Conservation (phyloP, 2,329 filamentous ascomycete genomes). For the Pseudogymnoascus sp. region DNA sequence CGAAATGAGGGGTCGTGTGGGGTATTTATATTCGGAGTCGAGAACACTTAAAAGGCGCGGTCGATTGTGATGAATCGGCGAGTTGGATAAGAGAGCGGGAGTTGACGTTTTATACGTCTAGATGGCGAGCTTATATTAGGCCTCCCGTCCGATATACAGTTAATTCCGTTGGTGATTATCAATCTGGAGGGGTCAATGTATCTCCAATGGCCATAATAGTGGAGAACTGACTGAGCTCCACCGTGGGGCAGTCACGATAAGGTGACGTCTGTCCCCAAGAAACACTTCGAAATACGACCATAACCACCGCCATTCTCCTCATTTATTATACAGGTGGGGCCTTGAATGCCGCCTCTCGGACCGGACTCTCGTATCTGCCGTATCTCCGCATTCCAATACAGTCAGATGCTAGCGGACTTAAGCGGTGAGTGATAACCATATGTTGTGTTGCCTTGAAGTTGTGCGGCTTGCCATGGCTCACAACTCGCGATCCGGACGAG, state of each 20-base stretch:
- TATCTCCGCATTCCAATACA: neutral
- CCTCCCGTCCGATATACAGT: neutral
- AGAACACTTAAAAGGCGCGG: neutral
- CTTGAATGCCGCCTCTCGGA: neutral
- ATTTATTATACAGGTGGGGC: neutral
- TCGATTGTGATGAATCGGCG: neutral
- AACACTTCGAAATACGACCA: neutral
- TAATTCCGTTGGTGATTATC: neutral
- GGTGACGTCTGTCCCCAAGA: neutral
- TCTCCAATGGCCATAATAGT: neutral
- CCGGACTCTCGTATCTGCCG: neutral
- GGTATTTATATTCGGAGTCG: neutral
- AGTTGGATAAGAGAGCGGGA: neutral
- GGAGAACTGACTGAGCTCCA: neutral
- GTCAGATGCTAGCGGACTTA: neutral
- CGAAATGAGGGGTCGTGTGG: neutral
- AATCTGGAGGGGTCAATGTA: neutral
- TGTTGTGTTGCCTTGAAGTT: neutral
- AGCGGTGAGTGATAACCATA: neutral
- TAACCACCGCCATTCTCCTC: neutral
- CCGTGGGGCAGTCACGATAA: neutral
- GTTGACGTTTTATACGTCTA: neutral
- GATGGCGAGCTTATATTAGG: neutral
- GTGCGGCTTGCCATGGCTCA: neutral
- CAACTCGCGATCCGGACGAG: neutral